phyloP scores from a whole-genome alignment of 1,284 basidiomycete genomes.

The Puccinia polysora region DNA sequence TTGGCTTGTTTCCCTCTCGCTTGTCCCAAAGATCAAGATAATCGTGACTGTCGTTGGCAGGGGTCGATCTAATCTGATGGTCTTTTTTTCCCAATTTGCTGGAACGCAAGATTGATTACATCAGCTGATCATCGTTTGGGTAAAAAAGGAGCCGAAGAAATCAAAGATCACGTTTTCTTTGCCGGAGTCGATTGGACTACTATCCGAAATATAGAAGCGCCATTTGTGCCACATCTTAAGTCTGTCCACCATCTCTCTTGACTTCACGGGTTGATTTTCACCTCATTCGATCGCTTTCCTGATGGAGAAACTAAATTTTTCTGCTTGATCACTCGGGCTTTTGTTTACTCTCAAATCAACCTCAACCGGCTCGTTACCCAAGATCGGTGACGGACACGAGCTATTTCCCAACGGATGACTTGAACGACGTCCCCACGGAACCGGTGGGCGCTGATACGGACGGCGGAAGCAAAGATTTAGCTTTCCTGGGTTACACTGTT shows the following conservation, averaged over 20 bases:
- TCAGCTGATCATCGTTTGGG: slow-evolving; percentile 59
- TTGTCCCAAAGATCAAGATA: not conserved
- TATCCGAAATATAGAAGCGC: slow-evolving; percentile 86
- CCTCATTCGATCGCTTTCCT: slow-evolving; percentile 13
- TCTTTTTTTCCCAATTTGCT: not conserved
- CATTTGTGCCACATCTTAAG: slow-evolving; percentile 84
- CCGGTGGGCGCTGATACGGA: slow-evolving; percentile 65
- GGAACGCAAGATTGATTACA: slow-evolving; percentile 20
- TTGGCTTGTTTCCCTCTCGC: slow-evolving; percentile 46
- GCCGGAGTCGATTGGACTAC: slow-evolving; percentile 90
- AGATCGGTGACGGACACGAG: slow-evolving; percentile 86
- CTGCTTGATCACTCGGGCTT: not conserved
- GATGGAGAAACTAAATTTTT: not conserved
- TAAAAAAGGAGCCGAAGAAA: slow-evolving; percentile 66
- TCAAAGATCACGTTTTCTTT: slow-evolving; percentile 76
- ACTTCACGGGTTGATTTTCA: too few species aligned
- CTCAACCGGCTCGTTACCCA: too few species aligned
- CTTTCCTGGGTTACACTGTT: slow-evolving; percentile 72
- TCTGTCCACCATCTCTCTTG: slow-evolving; percentile 42
- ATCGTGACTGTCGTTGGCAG: too few species aligned
- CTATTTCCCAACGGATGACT: slow-evolving; percentile 95
- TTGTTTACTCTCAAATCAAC: not conserved
- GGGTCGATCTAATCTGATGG: not conserved
- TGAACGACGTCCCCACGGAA: slow-evolving; percentile 72
- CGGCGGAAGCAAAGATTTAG: slow-evolving; percentile 76